Conservation (phyloP, 805 yeast species). For the Groenewaldozyma tartarivorans region DNA sequence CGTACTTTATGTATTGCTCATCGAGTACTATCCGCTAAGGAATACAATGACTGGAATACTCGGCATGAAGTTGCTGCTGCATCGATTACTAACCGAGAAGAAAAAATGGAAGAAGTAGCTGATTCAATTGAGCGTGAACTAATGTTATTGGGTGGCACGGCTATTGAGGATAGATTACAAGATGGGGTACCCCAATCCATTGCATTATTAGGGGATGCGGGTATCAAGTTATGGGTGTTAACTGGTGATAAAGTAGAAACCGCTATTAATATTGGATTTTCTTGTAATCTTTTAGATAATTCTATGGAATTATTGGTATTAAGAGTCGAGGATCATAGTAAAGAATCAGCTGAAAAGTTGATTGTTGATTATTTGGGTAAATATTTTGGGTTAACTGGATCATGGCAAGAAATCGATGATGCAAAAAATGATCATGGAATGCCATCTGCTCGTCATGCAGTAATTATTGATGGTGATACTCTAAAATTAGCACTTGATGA, state of each 20-base stretch:
- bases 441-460: constrained; percentile 50
- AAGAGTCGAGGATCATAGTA: constrained; percentile 25
- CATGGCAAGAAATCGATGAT: constrained; percentile 38
- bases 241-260: constrained; percentile 83
- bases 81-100: constrained; percentile 54
- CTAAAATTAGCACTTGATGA: constrained; percentile 41
- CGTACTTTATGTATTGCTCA: constrained; percentile 71
- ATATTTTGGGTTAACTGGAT: constrained; percentile 40
- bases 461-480: constrained; percentile 69
- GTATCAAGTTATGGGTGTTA: constrained; percentile 74
- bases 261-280: constrained; percentile 81
- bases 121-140: constrained; percentile 54
- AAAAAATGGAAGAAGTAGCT: constrained; percentile 45
- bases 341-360: constrained; percentile 24
- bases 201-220: constrained; percentile 58
- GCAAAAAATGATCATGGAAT: constrained; percentile 58
- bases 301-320: constrained; percentile 64
- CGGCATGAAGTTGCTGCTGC: constrained; percentile 51
- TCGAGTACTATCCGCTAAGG: constrained; percentile 38
- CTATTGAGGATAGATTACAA: constrained; percentile 72
- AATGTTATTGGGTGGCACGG: constrained; percentile 65
- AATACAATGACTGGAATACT: constrained; percentile 45
- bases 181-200: constrained; percentile 75
- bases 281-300: constrained; percentile 63
- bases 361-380: constrained; percentile 42